Evolutionary conservation across 2,329 filamentous ascomycete species (phyloP).

Genomic region (Fusarium dimerum): DNA sequence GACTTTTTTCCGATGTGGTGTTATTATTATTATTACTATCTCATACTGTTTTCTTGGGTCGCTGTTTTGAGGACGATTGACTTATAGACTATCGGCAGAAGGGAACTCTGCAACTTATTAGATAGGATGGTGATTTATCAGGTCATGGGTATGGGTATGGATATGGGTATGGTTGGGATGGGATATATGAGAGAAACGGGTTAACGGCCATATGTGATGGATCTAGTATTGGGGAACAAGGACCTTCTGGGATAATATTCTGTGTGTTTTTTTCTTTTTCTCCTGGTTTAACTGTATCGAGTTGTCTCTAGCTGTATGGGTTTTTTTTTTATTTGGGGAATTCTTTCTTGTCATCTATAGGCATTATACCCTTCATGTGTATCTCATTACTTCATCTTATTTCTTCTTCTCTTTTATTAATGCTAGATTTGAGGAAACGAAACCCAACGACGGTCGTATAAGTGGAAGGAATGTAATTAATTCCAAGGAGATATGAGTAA

Average conservation of each 20-base stretch:
- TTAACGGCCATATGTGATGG: slow-evolving; percentile 13
- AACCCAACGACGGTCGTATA: no score
- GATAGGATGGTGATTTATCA: background rate
- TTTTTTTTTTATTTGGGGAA: slow-evolving; percentile 11
- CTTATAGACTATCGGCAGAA: slow-evolving; percentile 19
- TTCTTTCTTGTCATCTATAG: slow-evolving; percentile 26
- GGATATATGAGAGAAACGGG: slow-evolving; percentile 4
- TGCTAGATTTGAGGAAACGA: no score
- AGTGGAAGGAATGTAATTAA: no score
- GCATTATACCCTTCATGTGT: slow-evolving; percentile 34
- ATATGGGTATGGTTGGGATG: slow-evolving; percentile 23
- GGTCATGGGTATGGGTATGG: slow-evolving; percentile 1
- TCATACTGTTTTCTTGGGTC: slow-evolving; percentile 22
- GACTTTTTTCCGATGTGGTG: no score
- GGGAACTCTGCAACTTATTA: no score
- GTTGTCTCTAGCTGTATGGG: slow-evolving; percentile 11
- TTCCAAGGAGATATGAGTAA: no score
- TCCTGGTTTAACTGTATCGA: slow-evolving; percentile 10
- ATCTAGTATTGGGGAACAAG: slow-evolving; percentile 5
- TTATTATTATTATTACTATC: slow-evolving; percentile 1
- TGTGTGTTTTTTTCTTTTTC: slow-evolving; percentile 7
- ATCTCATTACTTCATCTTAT: slow-evolving; percentile 19
- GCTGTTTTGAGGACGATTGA: slow-evolving; percentile 13
- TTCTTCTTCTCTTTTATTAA: slow-evolving; percentile 2
- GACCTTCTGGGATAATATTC: slow-evolving; percentile 5